Conservation (phyloP, 805 yeast genomes). For the Wickerhamomyces alni region DNA sequence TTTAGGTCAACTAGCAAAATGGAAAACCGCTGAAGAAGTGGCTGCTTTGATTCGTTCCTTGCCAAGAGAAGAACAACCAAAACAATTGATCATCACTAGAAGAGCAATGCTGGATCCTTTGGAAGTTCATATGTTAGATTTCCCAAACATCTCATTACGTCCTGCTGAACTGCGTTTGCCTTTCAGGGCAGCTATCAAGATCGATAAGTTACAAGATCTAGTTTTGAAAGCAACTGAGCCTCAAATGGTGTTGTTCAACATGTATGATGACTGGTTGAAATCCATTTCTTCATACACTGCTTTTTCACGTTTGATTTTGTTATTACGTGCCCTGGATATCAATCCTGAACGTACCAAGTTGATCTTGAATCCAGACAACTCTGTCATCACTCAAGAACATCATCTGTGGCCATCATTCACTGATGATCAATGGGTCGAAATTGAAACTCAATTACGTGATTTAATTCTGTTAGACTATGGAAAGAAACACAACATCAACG, state of each 20-base stretch:
- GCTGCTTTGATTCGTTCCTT: constrained; percentile 85
- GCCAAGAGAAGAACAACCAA: constrained; percentile 92
- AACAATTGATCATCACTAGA: constrained; percentile 83
- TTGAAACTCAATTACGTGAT: constrained; percentile 85
- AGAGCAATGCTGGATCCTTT: constrained; percentile 91
- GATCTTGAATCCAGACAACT: constrained; percentile 69
- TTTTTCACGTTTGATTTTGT: constrained; percentile 76
- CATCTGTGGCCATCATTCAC: constrained; percentile 91
- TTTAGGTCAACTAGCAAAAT: constrained; percentile 85
- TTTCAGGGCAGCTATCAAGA: constrained; percentile 76
- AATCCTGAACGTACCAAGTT: constrained; percentile 71
- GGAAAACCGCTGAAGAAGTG: constrained; percentile 98
- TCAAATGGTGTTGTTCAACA: constrained; percentile 83
- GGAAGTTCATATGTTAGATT: constrained; percentile 95
- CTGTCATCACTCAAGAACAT: constrained; percentile 62
- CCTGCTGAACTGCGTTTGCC: constrained; percentile 89
- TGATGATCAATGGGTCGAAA: constrained; percentile 87
- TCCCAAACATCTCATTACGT: constrained; percentile 85
- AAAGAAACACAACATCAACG: constrained; percentile 76
- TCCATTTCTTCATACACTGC: constrained; percentile 87
- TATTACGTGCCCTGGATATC: constrained; percentile 78
- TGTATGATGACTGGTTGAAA: constrained; percentile 92
- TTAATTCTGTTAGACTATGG: constrained; percentile 82
- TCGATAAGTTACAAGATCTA: constrained; percentile 72
- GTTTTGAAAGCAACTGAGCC: constrained; percentile 88